Percentiles rank a stretch among this genome's conserved stretches.
Evolutionary conservation across 371 early-diverging fungal genomes (phyloP).

Genomic region (Rhizopus sp.): DNA sequence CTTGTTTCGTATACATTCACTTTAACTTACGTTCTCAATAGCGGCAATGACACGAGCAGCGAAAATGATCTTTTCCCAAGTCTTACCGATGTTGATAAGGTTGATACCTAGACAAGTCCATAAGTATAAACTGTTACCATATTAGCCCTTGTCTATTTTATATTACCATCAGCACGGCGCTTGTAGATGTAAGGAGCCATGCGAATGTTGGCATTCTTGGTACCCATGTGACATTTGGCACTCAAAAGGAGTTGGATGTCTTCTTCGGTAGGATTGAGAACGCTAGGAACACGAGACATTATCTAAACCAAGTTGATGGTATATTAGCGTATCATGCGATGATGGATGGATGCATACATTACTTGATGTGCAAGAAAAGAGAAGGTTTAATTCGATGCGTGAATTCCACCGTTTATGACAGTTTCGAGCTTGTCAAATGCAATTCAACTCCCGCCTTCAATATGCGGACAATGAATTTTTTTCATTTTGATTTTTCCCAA

Average conservation of each 20-base stretch:
- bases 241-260: conserved; percentile 92
- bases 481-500: not conserved
- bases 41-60: conserved; percentile 98
- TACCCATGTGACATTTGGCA: conserved; percentile 91
- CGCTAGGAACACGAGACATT: conserved; percentile 34
- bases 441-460: too few relatives aligned
- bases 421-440: not conserved
- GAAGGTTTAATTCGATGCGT: conserved; percentile 20
- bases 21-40: conserved; percentile 82
- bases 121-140: not conserved
- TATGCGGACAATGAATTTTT: not conserved
- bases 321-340: not conserved
- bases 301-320: conserved; percentile 9
- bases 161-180: conserved; percentile 89
- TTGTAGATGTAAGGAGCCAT: conserved; percentile 95
- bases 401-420: not conserved
- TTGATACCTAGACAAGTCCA: conserved; percentile 55
- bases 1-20: not conserved
- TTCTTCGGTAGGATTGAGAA: conserved; percentile 79
- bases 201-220: conserved; percentile 89
- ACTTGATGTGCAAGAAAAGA: conserved; percentile 35
- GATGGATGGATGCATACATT: conserved; percentile 32
- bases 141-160: not conserved
- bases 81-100: conserved; percentile 98
- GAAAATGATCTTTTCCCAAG: conserved; percentile 99